Conservation (phyloP, 441 rosid genomes). For the Croton setiger region DNA sequence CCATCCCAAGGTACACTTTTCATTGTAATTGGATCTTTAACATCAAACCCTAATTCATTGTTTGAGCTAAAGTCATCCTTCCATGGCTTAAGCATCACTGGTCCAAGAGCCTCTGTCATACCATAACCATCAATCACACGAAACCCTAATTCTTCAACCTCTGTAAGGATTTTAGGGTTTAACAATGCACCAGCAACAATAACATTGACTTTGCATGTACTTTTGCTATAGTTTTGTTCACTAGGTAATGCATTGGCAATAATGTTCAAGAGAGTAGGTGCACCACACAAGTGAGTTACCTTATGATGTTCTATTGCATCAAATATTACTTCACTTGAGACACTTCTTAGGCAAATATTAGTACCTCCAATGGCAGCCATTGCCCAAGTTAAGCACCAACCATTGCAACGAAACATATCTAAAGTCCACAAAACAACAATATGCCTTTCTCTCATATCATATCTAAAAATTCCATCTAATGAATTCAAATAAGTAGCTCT, state of each 20-base stretch:
- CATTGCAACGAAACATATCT: slow-evolving; percentile 69
- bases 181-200: slow-evolving; percentile 44
- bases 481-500: slow-evolving; percentile 53
- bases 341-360: slow-evolving; percentile 43
- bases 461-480: slow-evolving; percentile 36
- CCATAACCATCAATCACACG: slow-evolving; percentile 46
- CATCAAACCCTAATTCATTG: slow-evolving; percentile 39
- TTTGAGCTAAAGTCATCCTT: slow-evolving; percentile 7
- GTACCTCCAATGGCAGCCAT: slow-evolving; percentile 54
- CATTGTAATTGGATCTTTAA: slow-evolving; percentile 49
- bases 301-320: slow-evolving; percentile 32
- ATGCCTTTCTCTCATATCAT: slow-evolving; percentile 27
- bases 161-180: slow-evolving; percentile 14
- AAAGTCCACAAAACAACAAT: slow-evolving; percentile 57
- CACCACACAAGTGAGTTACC: slow-evolving; percentile 50
- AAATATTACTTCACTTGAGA: slow-evolving; percentile 30
- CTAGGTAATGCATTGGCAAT: slow-evolving; percentile 25
- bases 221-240: slow-evolving; percentile 11
- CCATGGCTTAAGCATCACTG: slow-evolving; percentile 37
- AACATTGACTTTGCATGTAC: slow-evolving; percentile 27
- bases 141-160: slow-evolving; percentile 48
- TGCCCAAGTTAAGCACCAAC: slow-evolving; percentile 61
- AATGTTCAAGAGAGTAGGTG: slow-evolving; percentile 39
- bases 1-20: slow-evolving; percentile 43
- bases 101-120: slow-evolving; percentile 59